These are phyloP conservation scores for Strobilomyces confusus DNA, from an alignment of 768 basidiomycete species.

Conservation along the genomic window DNA sequence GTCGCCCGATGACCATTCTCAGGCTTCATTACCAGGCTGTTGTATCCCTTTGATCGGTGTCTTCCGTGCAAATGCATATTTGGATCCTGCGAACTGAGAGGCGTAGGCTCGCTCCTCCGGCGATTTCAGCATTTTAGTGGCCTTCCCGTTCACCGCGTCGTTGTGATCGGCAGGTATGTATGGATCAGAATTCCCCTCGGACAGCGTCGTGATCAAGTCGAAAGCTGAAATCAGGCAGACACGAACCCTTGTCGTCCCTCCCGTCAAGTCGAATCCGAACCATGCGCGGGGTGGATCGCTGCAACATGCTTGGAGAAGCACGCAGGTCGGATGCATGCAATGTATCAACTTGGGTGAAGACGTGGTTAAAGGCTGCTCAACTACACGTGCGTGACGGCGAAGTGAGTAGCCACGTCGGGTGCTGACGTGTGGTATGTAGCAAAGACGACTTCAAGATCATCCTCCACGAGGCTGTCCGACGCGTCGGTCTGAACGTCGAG, in stretches of 20 bases:
- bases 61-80: no score
- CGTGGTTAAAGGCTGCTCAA: conserved; percentile 70
- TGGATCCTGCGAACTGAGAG: no score
- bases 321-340: conserved; percentile 48
- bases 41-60: no score
- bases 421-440: conserved; percentile 44
- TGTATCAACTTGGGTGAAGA: no score
- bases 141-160: no score
- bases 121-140: no score
- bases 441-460: conserved; percentile 93
- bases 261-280: conserved; percentile 96
- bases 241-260: conserved; percentile 50
- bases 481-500: conserved; percentile 91
- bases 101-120: no score
- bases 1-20: no score
- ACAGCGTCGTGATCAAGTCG: conserved; percentile 83
- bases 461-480: conserved; percentile 89
- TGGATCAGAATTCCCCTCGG: no score
- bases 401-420: neutral
- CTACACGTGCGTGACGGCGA: conserved; percentile 61
- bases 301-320: conserved; percentile 96
- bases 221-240: conserved; percentile 92
- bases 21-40: no score
- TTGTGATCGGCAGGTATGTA: no score
- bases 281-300: conserved; percentile 99